Conservation (phyloP, 73 alveolate genomes). For the Symbiodinium natans region DNA sequence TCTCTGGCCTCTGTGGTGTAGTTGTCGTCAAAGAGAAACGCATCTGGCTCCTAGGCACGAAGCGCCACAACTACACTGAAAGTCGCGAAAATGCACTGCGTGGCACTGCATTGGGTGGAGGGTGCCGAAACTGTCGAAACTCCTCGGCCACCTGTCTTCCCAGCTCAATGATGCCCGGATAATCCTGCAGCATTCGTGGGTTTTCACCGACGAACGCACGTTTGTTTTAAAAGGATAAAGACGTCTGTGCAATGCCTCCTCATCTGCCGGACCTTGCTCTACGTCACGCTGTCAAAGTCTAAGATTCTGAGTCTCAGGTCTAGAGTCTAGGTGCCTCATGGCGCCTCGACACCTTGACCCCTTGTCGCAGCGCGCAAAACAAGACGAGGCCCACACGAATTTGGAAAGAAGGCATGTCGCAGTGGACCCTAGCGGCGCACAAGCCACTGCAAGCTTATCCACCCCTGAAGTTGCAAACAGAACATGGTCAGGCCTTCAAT, state of each 20-base stretch:
- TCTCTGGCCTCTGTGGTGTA: slow-evolving; percentile 53
- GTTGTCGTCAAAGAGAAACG: slow-evolving; percentile 59
- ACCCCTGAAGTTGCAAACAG: too few relatives aligned
- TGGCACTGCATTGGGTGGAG: too few relatives aligned
- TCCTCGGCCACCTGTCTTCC: slow-evolving; percentile 71
- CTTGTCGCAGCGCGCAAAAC: too few relatives aligned
- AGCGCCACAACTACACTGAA: not conserved
- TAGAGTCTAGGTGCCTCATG: not conserved
- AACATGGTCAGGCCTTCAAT: too few relatives aligned
- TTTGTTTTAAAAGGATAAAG: not conserved
- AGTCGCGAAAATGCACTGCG: too few relatives aligned
- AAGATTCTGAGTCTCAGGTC: not conserved
- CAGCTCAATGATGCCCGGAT: slow-evolving; percentile 12
- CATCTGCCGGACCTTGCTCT: slow-evolving; percentile 16
- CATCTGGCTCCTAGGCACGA: slow-evolving; percentile 49
- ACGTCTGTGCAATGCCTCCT: not conserved
- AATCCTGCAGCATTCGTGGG: not conserved
- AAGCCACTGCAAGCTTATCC: not conserved
- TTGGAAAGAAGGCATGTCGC: not conserved
- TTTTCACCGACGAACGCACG: not conserved
- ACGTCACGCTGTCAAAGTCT: too few relatives aligned
- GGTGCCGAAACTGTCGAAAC: not conserved
- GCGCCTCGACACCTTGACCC: too few relatives aligned
- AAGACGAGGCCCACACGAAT: not conserved
- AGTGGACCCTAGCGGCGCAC: not conserved